A percentile compares a stretch with the other conserved stretches of the same genome.
Conservation (phyloP, 2,329 filamentous ascomycete species). For the Macroventuria anomochaeta region DNA sequence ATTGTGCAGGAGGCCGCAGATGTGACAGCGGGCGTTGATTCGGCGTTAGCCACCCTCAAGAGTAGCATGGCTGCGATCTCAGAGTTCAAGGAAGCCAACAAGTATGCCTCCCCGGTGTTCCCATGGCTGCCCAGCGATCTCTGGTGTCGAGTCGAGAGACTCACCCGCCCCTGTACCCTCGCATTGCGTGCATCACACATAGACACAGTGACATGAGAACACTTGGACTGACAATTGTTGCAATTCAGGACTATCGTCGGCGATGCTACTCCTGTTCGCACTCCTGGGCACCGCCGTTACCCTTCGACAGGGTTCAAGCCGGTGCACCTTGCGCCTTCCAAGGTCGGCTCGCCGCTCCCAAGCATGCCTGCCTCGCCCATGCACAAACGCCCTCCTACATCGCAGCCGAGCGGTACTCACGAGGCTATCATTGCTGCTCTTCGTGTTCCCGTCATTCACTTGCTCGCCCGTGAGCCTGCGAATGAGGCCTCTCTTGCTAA, state of each 20-base stretch:
- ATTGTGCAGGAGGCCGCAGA: slow-evolving; percentile 61
- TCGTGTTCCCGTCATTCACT: slow-evolving; percentile 55
- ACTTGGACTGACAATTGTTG: slow-evolving; percentile 40
- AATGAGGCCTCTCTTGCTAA: slow-evolving; percentile 41
- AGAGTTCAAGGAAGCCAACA: slow-evolving; percentile 67
- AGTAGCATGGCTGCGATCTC: slow-evolving; percentile 65
- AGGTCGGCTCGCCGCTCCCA: slow-evolving; percentile 49
- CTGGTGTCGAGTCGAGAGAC: slow-evolving; percentile 26
- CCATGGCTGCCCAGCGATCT: slow-evolving; percentile 28
- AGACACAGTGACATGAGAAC: slow-evolving; percentile 19
- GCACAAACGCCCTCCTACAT: slow-evolving; percentile 49
- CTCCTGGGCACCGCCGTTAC: slow-evolving; percentile 45
- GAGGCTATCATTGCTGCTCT: slow-evolving; percentile 51
- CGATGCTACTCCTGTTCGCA: slow-evolving; percentile 40
- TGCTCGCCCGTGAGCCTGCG: slow-evolving; percentile 57
- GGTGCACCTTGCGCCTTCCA: slow-evolving; percentile 46
- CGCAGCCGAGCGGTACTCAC: slow-evolving; percentile 46
- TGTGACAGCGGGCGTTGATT: slow-evolving; percentile 63
- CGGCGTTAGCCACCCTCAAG: slow-evolving; percentile 65
- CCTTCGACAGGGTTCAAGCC: slow-evolving; percentile 46
- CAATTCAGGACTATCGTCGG: slow-evolving; percentile 46
- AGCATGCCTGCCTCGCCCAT: slow-evolving; percentile 48
- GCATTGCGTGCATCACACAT: slow-evolving; percentile 7
- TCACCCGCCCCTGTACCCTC: slow-evolving; percentile 17
- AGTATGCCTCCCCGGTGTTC: slow-evolving; percentile 50